Evolutionary conservation across 305 asterid genomes (phyloP).

Genomic region (Rubia peregrina): DNA sequence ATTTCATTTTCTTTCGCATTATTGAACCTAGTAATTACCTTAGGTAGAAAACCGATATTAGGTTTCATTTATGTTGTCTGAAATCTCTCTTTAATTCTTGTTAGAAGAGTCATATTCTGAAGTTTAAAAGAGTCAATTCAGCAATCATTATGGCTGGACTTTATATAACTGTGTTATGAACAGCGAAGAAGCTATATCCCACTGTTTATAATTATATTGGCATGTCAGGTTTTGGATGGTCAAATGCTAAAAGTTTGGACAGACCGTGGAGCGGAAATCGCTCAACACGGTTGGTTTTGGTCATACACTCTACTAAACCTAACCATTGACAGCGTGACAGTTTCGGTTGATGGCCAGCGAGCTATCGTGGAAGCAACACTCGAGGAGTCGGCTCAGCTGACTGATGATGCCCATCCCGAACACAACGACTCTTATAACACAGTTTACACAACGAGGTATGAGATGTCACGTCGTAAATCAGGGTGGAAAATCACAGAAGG

Average conservation of each 20-base stretch:
- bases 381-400: slow-evolving; percentile 76
- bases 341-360: slow-evolving; percentile 77
- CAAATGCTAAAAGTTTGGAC: slow-evolving; percentile 94
- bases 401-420: slow-evolving; percentile 68
- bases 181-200: not conserved
- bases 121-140: too few relatives aligned
- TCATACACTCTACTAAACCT: slow-evolving; percentile 63
- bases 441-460: slow-evolving; percentile 79
- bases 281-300: slow-evolving; percentile 95
- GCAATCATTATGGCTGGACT: not conserved
- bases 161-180: too few relatives aligned
- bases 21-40: not conserved
- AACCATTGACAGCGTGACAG: slow-evolving; percentile 74
- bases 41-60: not conserved
- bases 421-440: slow-evolving; percentile 61
- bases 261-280: slow-evolving; percentile 69
- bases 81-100: not conserved
- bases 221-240: slow-evolving; percentile 80
- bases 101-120: not conserved
- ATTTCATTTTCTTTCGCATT: not conserved
- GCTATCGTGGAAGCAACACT: slow-evolving; percentile 91
- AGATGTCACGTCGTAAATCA: slow-evolving; percentile 50
- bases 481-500: slow-evolving; percentile 94
- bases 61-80: not conserved
- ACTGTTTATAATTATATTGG: slow-evolving; percentile 6